Evolutionary conservation across 306 rosid species (phyloP), one percentile per base, ranked within the genome.

Genomic region (Trifolium subterraneum): DNA sequence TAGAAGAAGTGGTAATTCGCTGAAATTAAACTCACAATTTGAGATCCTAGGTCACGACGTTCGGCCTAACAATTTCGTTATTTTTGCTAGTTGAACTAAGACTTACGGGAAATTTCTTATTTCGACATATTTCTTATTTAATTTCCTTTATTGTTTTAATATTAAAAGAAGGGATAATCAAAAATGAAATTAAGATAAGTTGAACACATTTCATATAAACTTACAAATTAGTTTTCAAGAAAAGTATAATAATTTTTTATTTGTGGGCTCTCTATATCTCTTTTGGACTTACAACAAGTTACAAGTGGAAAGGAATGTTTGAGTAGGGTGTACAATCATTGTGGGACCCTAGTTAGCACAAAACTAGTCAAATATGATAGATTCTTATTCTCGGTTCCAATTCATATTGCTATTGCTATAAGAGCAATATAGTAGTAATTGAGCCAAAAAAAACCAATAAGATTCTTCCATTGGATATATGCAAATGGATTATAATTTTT

Each of bases 341-440:
- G 64, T 7, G 56, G 56, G 44, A 0, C 67, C 41, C 5, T 13
- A 25, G 45, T 58, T 1, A 18, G 68, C 76, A 15, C 29, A 52
- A n/a, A 48, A 48, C 35, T 58, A n/a, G 55, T 39, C 44, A 72
- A 58, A 16, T 56, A 42, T 27, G 59, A 13, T 47, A 22, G 35
- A 75, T 75, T 51, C 42, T 64, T 64, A 75, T 75, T 51, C 42
- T 64, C 51, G 52, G 12, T 64, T 66, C 12, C 19, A n/a, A 41
- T 58, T 50, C 18, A 20, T 9, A 42, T 42, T 47, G 70, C 1
- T 76, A 29, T 6, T 20, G 7, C 1, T 6, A 31, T 36, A 61
- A 39, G 54, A 39, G 23, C 2, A 58, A 58, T 0, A 3, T 1
- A 3, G 39, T 5, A 16, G 14, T 38, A 35, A 19, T 2, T 15